A percentile compares a stretch with the other conserved stretches of the same genome.
These are phyloP conservation scores for Chlorella variabilis DNA, from an alignment of 163 green algal species.

Conservation along the genomic window DNA sequence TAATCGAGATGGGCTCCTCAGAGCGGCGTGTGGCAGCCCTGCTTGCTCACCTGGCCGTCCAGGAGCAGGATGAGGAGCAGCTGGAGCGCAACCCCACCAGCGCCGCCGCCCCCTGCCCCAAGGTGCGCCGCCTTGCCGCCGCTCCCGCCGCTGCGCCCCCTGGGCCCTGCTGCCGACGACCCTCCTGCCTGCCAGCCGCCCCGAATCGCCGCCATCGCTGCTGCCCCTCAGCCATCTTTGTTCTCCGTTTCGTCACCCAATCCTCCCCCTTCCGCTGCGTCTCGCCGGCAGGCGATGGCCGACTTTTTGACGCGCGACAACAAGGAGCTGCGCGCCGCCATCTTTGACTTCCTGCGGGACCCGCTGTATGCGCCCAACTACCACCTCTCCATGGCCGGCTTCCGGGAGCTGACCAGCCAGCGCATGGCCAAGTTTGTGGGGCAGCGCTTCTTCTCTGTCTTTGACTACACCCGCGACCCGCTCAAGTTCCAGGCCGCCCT, in stretches of 20 bases:
- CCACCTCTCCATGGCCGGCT: constrained; percentile 80
- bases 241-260: no score
- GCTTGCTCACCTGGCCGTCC: background rate
- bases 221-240: no score
- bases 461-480: constrained; percentile 80
- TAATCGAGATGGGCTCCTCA: background rate
- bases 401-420: constrained; percentile 80
- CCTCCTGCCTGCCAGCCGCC: no score
- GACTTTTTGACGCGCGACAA: constrained; percentile 73
- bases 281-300: constrained; percentile 31
- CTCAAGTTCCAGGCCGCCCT: constrained; percentile 56
- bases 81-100: constrained; percentile 9
- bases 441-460: constrained; percentile 77
- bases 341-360: constrained; percentile 84
- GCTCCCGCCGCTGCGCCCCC: no score
- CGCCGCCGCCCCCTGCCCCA: background rate
- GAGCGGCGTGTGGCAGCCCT: background rate
- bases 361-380: constrained; percentile 81
- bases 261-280: no score
- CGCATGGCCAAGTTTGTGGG: constrained; percentile 39
- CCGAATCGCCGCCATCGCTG: background rate
- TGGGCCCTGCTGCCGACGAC: no score
- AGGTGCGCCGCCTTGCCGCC: no score
- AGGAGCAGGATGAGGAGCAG: background rate
- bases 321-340: constrained; percentile 65